Base-by-base conservation (phyloP, 768 basidiomycete genomes). In the Russula foetens region DNA sequence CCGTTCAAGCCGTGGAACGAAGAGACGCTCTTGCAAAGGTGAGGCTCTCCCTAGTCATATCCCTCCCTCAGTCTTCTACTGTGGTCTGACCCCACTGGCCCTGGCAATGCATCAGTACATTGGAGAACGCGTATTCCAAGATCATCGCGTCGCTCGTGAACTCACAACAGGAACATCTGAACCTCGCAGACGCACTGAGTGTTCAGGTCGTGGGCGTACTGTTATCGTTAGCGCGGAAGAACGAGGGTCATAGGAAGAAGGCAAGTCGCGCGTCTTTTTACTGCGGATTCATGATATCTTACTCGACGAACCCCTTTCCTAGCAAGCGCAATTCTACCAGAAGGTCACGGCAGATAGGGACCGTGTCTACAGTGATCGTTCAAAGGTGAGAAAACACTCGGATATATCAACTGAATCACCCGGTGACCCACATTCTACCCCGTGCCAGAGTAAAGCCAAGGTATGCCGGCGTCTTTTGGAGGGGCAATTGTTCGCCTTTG, bases 281-380 rank as follows among this genome's bases (percentile, higher is more conserved):
- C 53, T 28, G 45, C 60, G 19, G 45, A 33, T 53, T 64, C 31
- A 51, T 52, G 41, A 47, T 48, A 61, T 43, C 53, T 50, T 28
- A 48, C 26, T n/a, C 9, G 49, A 17, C 47, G 41, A 8, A 45
- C 17, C 39, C 38, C 35, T 12, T 11, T 4, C 51, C 29, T 67
- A 90, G 84, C 85, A 90, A 77, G 75, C 80, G 56, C 77, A 77
- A 64, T 87, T 84, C 71, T 90, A 84, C 69, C 82, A 85, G 71
- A 89, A 84, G 69, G 71, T 90, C 23, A 70, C 92, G 0, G 71
- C 80, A 3, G 88, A 92, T 57, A 78, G 88, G 54, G 90, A 92
- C 69, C 81, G 79, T 47, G 71, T 77, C 46, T 89, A 86, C 65
- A 71, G 72, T 39, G 88, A 90, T 60, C 84, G 88, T 49, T 63